Conservation (phyloP, 305 asterid species). For the Rubia tinctorum region DNA sequence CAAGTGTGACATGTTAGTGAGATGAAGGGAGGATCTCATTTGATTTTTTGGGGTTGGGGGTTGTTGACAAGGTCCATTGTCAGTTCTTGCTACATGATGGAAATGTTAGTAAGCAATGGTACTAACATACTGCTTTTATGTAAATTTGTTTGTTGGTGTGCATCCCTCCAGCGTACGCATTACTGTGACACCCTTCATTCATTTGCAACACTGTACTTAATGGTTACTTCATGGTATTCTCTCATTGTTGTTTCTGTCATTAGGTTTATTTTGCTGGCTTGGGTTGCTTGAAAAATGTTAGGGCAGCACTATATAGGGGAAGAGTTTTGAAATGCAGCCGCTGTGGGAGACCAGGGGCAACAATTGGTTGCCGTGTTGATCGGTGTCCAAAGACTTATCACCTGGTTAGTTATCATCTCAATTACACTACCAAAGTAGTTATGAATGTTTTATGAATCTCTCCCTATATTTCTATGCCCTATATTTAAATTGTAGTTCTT, state of each 20-base stretch:
- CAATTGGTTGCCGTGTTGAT: constrained; percentile 99
- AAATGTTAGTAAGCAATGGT: constrained; percentile 36
- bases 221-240: background rate
- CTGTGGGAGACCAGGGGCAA: constrained; percentile 97
- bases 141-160: constrained; percentile 11
- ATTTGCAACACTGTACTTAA: background rate
- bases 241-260: constrained; percentile 17
- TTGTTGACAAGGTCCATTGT: constrained; percentile 29
- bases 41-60: too few species aligned
- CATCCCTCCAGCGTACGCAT: constrained; percentile 2
- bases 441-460: background rate
- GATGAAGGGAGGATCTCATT: too few species aligned
- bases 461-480: background rate
- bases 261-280: constrained; percentile 99
- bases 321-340: constrained; percentile 92
- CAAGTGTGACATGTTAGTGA: too few species aligned
- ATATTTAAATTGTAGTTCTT: constrained; percentile 2
- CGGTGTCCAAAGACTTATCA: constrained; percentile 98
- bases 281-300: constrained; percentile 94
- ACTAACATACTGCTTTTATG: constrained; percentile 25
- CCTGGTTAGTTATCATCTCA: constrained; percentile 53
- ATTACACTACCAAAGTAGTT: background rate
- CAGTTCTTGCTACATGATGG: constrained; percentile 39
- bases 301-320: constrained; percentile 98
- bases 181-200: constrained; percentile 9